Conservation (phyloP, 441 rosid species). For the Omphalea diandra region DNA sequence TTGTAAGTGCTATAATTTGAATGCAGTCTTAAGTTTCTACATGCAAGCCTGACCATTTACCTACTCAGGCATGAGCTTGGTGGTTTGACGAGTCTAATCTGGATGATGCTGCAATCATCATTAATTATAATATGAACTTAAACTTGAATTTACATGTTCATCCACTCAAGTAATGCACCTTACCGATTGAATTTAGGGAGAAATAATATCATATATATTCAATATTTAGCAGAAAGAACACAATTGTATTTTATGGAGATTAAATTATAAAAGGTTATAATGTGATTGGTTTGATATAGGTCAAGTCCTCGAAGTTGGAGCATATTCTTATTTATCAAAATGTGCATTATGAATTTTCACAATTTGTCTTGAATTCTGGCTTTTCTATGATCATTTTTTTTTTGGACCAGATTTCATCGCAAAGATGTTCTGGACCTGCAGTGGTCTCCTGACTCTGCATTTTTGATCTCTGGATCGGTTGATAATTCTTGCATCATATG, state of each 20-base stretch:
- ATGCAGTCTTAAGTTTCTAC: constrained; percentile 19
- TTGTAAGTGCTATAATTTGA: constrained; percentile 44
- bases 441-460: constrained; percentile 82
- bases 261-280: not conserved
- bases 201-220: not conserved
- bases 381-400: not conserved
- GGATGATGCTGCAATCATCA: not conserved
- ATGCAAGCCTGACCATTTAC: not conserved
- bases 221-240: not conserved
- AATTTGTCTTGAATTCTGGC: not conserved
- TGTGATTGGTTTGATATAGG: not conserved
- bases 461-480: constrained; percentile 88
- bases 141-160: not conserved
- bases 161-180: not conserved
- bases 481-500: constrained; percentile 97
- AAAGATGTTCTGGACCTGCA: constrained; percentile 90
- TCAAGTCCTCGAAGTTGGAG: not conserved
- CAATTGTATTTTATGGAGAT: not conserved
- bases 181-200: not conserved
- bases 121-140: not conserved
- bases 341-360: not conserved
- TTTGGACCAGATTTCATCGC: constrained; percentile 68
- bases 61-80: not conserved
- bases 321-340: not conserved
- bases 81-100: not conserved